These are phyloP conservation scores for Phytophthora fragariae DNA, from an alignment of 352 stramenopile genomes.

Conservation along the genomic window DNA sequence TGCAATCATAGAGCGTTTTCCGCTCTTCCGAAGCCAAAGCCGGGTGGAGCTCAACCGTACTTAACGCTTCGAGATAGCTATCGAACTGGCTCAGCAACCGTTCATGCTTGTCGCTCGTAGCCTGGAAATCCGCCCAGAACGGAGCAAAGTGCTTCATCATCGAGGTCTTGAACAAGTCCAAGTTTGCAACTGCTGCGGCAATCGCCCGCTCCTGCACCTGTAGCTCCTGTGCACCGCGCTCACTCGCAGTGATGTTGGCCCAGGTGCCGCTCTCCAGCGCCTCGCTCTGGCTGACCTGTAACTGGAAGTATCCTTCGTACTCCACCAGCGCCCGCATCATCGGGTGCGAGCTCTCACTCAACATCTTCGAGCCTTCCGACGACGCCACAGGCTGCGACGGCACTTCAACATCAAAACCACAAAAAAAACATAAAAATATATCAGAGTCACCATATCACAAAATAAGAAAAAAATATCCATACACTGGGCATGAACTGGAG, in stretches of 20 bases:
- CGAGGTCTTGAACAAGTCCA: slow-evolving; percentile 83
- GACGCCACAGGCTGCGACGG: slow-evolving; percentile 59
- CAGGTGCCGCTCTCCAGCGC: slow-evolving; percentile 59
- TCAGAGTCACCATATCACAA: background rate
- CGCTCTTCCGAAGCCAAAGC: slow-evolving; percentile 58
- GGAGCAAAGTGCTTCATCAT: slow-evolving; percentile 86
- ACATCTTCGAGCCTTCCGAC: slow-evolving; percentile 70
- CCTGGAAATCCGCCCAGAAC: slow-evolving; percentile 84
- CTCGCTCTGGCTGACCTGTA: slow-evolving; percentile 76
- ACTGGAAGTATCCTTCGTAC: slow-evolving; percentile 85
- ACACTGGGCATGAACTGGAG: slow-evolving; percentile 60
- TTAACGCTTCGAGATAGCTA: slow-evolving; percentile 60
- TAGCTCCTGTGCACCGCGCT: slow-evolving; percentile 60
- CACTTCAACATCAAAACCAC: slow-evolving; percentile 41
- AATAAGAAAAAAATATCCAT: slow-evolving; percentile 16
- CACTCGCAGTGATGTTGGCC: slow-evolving; percentile 67
- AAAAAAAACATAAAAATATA: slow-evolving; percentile 3
- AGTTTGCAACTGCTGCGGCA: slow-evolving; percentile 73
- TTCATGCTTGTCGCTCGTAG: slow-evolving; percentile 62
- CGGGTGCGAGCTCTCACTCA: slow-evolving; percentile 83
- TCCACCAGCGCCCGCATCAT: slow-evolving; percentile 81
- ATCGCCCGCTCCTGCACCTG: slow-evolving; percentile 79
- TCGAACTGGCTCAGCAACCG: slow-evolving; percentile 78
- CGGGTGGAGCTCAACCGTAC: slow-evolving; percentile 70
- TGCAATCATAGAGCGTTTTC: slow-evolving; percentile 84